A percentile compares a stretch with the other conserved stretches of the same genome.
Evolutionary conservation across 1,284 basidiomycete species (phyloP).

Genomic region (Boletus holoroseus): DNA sequence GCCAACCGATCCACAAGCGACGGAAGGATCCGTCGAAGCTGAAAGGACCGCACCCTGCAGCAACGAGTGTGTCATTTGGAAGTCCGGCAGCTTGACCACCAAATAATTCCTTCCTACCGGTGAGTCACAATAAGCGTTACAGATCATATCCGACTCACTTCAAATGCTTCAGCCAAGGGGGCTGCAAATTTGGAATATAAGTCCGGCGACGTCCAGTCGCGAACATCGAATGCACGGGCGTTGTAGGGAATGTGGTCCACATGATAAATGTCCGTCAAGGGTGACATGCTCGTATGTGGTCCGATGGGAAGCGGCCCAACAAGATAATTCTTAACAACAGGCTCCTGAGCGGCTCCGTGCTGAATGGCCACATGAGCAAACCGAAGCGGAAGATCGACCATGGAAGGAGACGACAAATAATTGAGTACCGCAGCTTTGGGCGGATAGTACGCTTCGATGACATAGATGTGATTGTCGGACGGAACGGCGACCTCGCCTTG

Average conservation of each 20-base stretch:
- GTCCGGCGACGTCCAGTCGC: slow-evolving; percentile 34
- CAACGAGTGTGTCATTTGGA: slow-evolving; percentile 45
- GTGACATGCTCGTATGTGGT: slow-evolving; percentile 34
- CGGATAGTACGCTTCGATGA: slow-evolving; percentile 48
- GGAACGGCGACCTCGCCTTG: slow-evolving; percentile 27
- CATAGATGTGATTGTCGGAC: slow-evolving; percentile 46
- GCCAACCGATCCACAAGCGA: slow-evolving; percentile 48
- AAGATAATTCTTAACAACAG: slow-evolving; percentile 48
- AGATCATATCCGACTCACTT: slow-evolving; percentile 30
- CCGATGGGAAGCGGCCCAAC: slow-evolving; percentile 52
- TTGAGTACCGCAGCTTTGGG: slow-evolving; percentile 44
- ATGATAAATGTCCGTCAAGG: slow-evolving; percentile 49
- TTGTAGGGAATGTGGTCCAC: slow-evolving; percentile 47
- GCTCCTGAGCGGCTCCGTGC: slow-evolving; percentile 42
- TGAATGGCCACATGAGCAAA: slow-evolving; percentile 35
- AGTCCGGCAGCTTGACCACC: slow-evolving; percentile 32
- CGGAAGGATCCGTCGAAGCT: slow-evolving; percentile 59
- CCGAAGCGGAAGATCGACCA: neutral
- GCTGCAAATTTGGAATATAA: slow-evolving; percentile 32
- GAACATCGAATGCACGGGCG: slow-evolving; percentile 39
- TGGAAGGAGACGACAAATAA: slow-evolving; percentile 39
- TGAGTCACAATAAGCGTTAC: slow-evolving; percentile 12
- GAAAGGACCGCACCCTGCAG: slow-evolving; percentile 44
- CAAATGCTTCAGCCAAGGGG: slow-evolving; percentile 36
- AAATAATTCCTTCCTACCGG: slow-evolving; percentile 38